Evolutionary conservation across 1,284 basidiomycete genomes (phyloP).

Genomic region (Quambalaria eucalypti): DNA sequence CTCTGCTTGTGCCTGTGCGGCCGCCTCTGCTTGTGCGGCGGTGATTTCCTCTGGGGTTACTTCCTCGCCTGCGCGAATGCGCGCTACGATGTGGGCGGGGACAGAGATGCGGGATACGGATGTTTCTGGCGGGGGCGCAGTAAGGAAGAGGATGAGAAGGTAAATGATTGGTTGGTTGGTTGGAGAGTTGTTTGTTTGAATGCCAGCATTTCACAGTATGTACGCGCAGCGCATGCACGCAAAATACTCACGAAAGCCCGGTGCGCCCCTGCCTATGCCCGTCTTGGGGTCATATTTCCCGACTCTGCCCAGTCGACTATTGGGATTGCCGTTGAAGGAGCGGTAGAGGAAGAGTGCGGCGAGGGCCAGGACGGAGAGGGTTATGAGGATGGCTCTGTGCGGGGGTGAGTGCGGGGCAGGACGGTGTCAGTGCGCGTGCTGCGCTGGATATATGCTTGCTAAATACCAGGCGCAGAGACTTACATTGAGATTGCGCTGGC

Average conservation of each 20-base stretch:
- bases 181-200: background rate
- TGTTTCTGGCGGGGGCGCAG: conserved; percentile 17
- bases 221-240: background rate
- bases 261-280: conserved; percentile 36
- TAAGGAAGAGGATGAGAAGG: background rate
- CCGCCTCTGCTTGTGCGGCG: conserved; percentile 14
- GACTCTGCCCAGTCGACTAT: background rate
- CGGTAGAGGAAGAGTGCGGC: background rate
- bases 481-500: too few relatives aligned
- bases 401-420: too few relatives aligned
- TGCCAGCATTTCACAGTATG: background rate
- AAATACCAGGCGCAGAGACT: too few relatives aligned
- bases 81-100: conserved; percentile 34
- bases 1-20: background rate
- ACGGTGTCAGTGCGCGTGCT: too few relatives aligned
- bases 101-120: conserved; percentile 33
- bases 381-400: background rate
- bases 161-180: background rate
- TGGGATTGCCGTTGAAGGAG: background rate
- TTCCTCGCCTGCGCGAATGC: conserved; percentile 38
- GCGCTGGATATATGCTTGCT: too few relatives aligned
- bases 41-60: conserved; percentile 37
- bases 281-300: conserved; percentile 34
- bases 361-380: background rate
- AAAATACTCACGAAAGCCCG: conserved; percentile 26